phyloP scores from a whole-genome alignment of 495 filamentous ascomycete genomes.

The Peziza echinospora region DNA sequence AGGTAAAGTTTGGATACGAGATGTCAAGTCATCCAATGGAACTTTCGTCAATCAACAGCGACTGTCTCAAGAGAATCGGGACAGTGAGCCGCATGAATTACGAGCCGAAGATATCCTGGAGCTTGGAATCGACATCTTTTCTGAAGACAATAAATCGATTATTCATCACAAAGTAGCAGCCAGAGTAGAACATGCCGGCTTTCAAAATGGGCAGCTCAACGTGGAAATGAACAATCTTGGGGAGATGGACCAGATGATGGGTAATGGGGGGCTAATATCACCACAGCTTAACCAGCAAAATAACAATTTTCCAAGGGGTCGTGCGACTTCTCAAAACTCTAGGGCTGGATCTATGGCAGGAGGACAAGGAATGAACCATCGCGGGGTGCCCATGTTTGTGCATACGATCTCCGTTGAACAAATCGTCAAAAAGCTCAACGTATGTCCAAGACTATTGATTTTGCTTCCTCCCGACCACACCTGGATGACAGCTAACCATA shows the following conservation, averaged over 20 bases:
- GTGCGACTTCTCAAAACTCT: not conserved
- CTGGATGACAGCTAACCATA: slow-evolving; percentile 2
- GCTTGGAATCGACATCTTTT: slow-evolving; percentile 92
- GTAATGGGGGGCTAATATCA: slow-evolving; percentile 13
- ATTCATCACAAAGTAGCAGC: slow-evolving; percentile 96
- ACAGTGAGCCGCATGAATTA: slow-evolving; percentile 84
- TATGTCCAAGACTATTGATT: slow-evolving; percentile 28
- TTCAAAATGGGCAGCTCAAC: slow-evolving; percentile 25
- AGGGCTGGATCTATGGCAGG: slow-evolving; percentile 26
- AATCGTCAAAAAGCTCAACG: slow-evolving; percentile 79
- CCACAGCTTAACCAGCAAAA: not conserved
- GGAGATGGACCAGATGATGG: slow-evolving; percentile 51
- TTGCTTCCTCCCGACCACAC: slow-evolving; percentile 3
- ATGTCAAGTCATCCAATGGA: slow-evolving; percentile 95
- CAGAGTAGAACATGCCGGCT: slow-evolving; percentile 83
- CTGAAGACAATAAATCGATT: slow-evolving; percentile 91
- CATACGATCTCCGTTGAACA: slow-evolving; percentile 81
- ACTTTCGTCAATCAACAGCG: slow-evolving; percentile 92
- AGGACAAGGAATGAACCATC: slow-evolving; percentile 28
- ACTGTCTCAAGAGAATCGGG: slow-evolving; percentile 74
- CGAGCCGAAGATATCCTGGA: slow-evolving; percentile 75
- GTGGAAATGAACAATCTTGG: slow-evolving; percentile 66
- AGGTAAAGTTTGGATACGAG: slow-evolving; percentile 86
- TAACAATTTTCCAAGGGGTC: not conserved
- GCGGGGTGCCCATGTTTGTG: slow-evolving; percentile 54